Conservation (phyloP, 805 yeast species). For the Monosporozyma unispora region DNA sequence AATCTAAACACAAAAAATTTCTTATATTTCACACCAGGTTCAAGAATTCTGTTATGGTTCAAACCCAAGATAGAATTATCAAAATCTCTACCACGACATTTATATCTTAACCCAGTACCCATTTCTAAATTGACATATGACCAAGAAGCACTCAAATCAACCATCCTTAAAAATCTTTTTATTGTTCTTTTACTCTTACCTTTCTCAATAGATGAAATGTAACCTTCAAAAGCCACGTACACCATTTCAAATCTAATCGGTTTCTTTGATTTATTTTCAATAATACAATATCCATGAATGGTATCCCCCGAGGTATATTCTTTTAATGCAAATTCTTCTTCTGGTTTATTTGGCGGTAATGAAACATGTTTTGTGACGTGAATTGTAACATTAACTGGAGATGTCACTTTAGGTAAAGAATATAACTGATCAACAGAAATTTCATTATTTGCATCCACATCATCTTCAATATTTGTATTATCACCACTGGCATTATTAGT, state of each 20-base stretch:
- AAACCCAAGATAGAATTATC: conserved; percentile 33
- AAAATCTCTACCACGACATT: conserved; percentile 15
- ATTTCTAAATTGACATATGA: conserved; percentile 38
- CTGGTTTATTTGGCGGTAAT: conserved; percentile 14
- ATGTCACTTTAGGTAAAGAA: conserved; percentile 14
- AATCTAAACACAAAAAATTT: conserved; percentile 50
- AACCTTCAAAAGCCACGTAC: conserved; percentile 49
- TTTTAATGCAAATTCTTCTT: conserved; percentile 29
- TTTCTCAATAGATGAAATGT: conserved; percentile 22
- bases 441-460: conserved; percentile 8
- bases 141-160: conserved; percentile 46
- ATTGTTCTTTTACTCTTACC: conserved; percentile 13
- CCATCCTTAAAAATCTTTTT: conserved; percentile 38
- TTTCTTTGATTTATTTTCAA: conserved; percentile 34
- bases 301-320: conserved; percentile 51
- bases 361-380: conserved; percentile 16
- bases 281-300: conserved; percentile 40
- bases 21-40: conserved; percentile 42
- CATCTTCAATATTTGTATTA: conserved; percentile 7
- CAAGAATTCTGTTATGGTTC: conserved; percentile 36
- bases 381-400: conserved; percentile 19
- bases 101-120: conserved; percentile 34
- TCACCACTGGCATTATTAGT: not conserved
- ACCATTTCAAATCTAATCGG: conserved; percentile 52
- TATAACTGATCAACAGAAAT: conserved; percentile 19